A percentile compares a stretch with the other conserved stretches of the same genome.
These are phyloP conservation scores for Phytopythium sindhum DNA, from an alignment of 352 stramenopile genomes.

Conservation along the genomic window DNA sequence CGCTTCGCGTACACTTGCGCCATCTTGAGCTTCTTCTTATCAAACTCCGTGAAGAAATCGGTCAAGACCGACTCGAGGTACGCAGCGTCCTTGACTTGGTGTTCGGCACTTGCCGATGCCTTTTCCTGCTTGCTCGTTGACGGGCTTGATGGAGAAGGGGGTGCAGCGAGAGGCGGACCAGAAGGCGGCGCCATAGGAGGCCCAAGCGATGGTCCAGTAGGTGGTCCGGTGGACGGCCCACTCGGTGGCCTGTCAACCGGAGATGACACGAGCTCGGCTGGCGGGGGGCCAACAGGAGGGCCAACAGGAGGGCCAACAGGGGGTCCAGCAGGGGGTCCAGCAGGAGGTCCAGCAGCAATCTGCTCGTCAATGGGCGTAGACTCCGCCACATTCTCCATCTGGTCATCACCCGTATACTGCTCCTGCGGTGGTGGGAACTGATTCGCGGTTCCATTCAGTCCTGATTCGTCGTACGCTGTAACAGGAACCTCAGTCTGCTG, in stretches of 20 bases:
- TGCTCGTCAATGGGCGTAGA: background rate
- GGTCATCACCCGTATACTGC: background rate
- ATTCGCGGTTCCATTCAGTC: background rate
- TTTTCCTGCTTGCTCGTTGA: background rate
- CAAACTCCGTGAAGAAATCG: conserved; percentile 61
- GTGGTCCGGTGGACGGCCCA: background rate
- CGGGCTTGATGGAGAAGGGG: background rate
- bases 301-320: background rate
- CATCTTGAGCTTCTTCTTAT: conserved; percentile 60
- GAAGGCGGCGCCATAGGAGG: background rate
- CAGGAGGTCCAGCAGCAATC: background rate
- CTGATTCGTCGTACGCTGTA: background rate
- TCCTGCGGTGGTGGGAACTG: background rate
- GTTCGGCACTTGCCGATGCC: background rate
- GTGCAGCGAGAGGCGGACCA: conserved; percentile 5
- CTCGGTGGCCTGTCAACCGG: background rate
- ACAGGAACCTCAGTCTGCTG: background rate
- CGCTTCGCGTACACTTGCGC: conserved; percentile 59
- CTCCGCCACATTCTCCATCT: background rate
- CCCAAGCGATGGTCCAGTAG: conserved; percentile 1
- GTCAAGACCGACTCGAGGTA: conserved; percentile 54
- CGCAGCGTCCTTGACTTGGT: conserved; percentile 9
- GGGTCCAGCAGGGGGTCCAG: too few relatives aligned
- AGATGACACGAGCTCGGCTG: background rate
- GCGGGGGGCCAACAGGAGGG: background rate